Percentiles rank a stretch among this genome's conserved stretches.
Conservation (phyloP, 2,329 filamentous ascomycete species). For the Fusarium verrucosum region DNA sequence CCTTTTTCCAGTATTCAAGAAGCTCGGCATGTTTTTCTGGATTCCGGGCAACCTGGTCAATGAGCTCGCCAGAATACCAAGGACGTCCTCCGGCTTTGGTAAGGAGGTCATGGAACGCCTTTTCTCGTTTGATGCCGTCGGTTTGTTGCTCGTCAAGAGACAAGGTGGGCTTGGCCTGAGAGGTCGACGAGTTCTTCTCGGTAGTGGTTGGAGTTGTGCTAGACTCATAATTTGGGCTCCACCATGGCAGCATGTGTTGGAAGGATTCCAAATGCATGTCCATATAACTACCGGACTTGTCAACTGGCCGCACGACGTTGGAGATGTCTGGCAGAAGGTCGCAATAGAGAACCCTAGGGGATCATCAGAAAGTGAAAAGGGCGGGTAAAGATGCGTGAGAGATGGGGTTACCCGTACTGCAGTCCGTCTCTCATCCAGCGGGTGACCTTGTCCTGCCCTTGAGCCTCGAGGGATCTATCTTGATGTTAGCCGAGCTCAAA, state of each 20-base stretch:
- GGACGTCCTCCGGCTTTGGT: constrained; percentile 33
- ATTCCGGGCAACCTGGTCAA: constrained; percentile 20
- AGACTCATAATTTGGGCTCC: constrained; percentile 12
- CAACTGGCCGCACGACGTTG: constrained; percentile 19
- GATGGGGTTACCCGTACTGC: constrained; percentile 24
- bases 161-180: not conserved
- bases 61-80: constrained; percentile 28
- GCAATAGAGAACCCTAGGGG: constrained; percentile 28
- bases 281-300: constrained; percentile 20
- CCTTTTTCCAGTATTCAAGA: constrained; percentile 31
- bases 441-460: constrained; percentile 25
- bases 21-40: constrained; percentile 12
- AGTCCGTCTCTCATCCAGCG: constrained; percentile 32
- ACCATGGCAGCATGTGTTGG: constrained; percentile 18
- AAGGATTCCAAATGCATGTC: too few relatives aligned
- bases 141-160: constrained; percentile 12
- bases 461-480: constrained; percentile 8
- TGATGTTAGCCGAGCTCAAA: constrained; percentile 1
- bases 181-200: not conserved
- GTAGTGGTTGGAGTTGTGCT: constrained; percentile 6
- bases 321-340: constrained; percentile 27
- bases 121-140: constrained; percentile 20
- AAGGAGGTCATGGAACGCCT: constrained; percentile 12
- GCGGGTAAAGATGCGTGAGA: not conserved
- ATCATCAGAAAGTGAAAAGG: constrained; percentile 8